A percentile compares a stretch with the other conserved stretches of the same genome.
Evolutionary conservation across 2,329 filamentous ascomycete genomes (phyloP).

Genomic region (Eurotiales sp.): DNA sequence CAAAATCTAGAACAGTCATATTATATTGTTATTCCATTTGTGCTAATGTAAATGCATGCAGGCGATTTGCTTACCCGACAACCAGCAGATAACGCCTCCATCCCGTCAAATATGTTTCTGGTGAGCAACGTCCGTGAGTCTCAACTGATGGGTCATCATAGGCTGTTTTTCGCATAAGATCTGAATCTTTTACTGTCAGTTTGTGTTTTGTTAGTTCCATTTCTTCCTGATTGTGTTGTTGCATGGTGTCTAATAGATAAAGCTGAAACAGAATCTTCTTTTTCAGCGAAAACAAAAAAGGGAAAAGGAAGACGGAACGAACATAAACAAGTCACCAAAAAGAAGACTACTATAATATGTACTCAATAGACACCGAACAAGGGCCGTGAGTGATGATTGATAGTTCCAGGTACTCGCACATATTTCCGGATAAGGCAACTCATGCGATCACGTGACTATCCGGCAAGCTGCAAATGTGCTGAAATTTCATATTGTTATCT

Average conservation of each 20-base stretch:
- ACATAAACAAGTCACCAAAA: no score
- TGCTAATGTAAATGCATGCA: not conserved
- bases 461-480: no score
- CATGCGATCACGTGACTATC: constrained; percentile 6
- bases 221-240: not conserved
- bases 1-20: constrained; percentile 18
- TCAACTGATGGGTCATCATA: no score
- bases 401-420: not conserved
- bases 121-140: not conserved
- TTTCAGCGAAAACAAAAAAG: not conserved
- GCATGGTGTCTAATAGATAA: not conserved
- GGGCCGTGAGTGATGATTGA: no score
- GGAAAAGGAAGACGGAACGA: no score
- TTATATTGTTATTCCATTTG: not conserved
- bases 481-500: no score
- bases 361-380: no score
- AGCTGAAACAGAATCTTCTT: not conserved
- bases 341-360: no score
- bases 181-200: not conserved
- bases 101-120: not conserved
- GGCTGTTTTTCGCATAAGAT: not conserved
- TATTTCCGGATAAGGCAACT: not conserved
- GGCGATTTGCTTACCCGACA: not conserved
- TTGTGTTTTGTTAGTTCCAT: not conserved
- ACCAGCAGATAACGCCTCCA: constrained; percentile 1